Base-by-base conservation (phyloP, 331 rosid species). In the Pyrus hybrid region DNA sequence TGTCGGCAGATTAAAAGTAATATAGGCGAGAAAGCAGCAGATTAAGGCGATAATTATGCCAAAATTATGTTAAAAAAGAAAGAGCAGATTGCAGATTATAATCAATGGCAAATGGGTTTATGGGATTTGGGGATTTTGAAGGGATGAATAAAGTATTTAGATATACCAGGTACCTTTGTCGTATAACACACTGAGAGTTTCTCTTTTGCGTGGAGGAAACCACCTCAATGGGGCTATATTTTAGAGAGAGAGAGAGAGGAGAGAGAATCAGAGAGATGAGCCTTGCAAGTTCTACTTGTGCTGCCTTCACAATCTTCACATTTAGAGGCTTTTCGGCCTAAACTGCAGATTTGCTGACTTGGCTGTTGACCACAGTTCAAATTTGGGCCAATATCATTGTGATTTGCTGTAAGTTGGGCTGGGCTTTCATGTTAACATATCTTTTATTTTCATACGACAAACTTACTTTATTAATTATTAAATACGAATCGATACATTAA, bases 141-240 rank as follows among this genome's bases (percentile, higher is more conserved):
- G 72, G 49, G 58, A 60, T 72, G 86, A 63, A 71, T 61, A 76
- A 76, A 79, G 79, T 60, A 60, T 51, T 0, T 37, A 10, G 45
- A 37, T 37, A 3, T 37, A 37, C 13, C 67, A 76, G 79, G 79
- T 67, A 63, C 82, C 84, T 76, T 76, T 63, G 65, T 28, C 65
- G 79, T 67, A 75, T 56, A 30, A 78, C 69, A 68, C 65, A 20
- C 54, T 21, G 45, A 56, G 68, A 58, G 76, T 79, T 41, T 60
- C 79, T 45, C 84, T 72, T 60, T 80, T 76, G 81, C 87, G 87
- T 76, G 87, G 87, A 83, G 84, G 82, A 72, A 80, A 83, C 87
- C 81, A 80, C 73, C 73, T 83, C 70, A 25, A 69, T 72, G 87
- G 58, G 84, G 67, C 33, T 68, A 33, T 51, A 41, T 68, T 2